These are phyloP conservation scores for Sisymbrium altissimum DNA, from an alignment of 345 rosid genomes.

Conservation along the genomic window DNA sequence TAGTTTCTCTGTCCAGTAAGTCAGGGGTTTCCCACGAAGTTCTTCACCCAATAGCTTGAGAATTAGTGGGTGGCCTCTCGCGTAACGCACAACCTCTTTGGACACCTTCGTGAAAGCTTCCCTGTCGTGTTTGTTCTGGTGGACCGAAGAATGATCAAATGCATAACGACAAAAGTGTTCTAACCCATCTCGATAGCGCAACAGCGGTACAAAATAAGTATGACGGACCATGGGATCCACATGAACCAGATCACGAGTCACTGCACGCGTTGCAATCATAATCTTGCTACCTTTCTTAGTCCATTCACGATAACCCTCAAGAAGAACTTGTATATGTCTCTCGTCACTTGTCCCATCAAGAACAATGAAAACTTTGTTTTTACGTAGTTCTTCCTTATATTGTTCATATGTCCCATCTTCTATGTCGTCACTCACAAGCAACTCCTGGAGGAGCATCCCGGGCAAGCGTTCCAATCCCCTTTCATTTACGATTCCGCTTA, in stretches of 20 bases:
- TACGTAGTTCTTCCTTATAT: neutral
- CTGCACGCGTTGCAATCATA: slow-evolving; percentile 13
- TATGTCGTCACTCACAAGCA: neutral
- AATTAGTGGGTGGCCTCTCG: slow-evolving; percentile 34
- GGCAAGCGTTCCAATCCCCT: neutral
- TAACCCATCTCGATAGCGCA: slow-evolving; percentile 15
- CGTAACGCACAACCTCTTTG: neutral
- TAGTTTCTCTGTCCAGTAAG: slow-evolving; percentile 21
- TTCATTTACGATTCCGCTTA: neutral
- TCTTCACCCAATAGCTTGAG: slow-evolving; percentile 31
- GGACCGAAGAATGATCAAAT: neutral
- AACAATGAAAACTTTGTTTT: slow-evolving; percentile 5
- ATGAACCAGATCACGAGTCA: neutral
- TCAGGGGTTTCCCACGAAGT: neutral
- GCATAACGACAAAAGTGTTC: slow-evolving; percentile 5
- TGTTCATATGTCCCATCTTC: neutral
- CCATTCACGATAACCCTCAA: neutral
- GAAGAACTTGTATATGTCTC: neutral
- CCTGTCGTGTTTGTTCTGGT: neutral
- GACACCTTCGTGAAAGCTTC: neutral
- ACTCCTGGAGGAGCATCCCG: neutral
- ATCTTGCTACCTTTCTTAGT: slow-evolving; percentile 22
- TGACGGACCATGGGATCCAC: neutral
- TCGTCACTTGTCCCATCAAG: slow-evolving; percentile 8
- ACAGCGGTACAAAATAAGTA: neutral